Evolutionary conservation across 352 stramenopile species (phyloP).

Genomic region (Pythium utonaiense): DNA sequence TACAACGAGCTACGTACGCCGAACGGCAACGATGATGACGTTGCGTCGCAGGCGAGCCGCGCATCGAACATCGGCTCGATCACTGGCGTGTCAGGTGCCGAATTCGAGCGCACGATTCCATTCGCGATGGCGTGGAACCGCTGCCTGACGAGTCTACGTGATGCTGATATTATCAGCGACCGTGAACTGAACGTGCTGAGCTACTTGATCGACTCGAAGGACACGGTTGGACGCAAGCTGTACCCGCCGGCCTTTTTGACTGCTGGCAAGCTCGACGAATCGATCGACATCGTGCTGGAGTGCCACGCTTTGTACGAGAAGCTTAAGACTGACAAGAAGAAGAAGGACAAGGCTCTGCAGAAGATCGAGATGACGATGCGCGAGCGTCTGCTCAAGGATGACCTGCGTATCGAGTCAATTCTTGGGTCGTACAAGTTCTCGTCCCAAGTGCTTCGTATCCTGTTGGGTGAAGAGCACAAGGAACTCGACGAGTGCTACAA

Average conservation of each 20-base stretch:
- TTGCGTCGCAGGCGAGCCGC: constrained; percentile 28
- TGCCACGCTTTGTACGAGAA: constrained; percentile 80
- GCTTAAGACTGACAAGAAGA: constrained; percentile 84
- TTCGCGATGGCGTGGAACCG: constrained; percentile 89
- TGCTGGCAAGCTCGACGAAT: constrained; percentile 84
- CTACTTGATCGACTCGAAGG: constrained; percentile 83
- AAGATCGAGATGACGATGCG: constrained; percentile 87
- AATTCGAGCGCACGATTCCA: constrained; percentile 82
- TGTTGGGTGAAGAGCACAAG: constrained; percentile 82
- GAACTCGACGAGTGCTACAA: constrained; percentile 82
- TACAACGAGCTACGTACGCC: constrained; percentile 73
- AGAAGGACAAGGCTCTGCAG: constrained; percentile 84
- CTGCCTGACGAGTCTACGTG: constrained; percentile 66
- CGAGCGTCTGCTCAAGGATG: constrained; percentile 80
- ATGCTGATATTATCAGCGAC: constrained; percentile 81
- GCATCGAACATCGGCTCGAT: constrained; percentile 66
- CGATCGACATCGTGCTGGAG: constrained; percentile 81
- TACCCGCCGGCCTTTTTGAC: constrained; percentile 86
- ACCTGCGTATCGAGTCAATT: constrained; percentile 78
- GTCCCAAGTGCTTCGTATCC: constrained; percentile 71
- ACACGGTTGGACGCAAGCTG: constrained; percentile 67
- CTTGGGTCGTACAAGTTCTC: constrained; percentile 87
- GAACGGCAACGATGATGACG: constrained; percentile 59
- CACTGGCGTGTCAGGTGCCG: constrained; percentile 69
- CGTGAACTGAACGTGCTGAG: constrained; percentile 83